A percentile compares a stretch with the other conserved stretches of the same genome.
These are phyloP conservation scores for Chlamydomonas asymmetrica DNA, from an alignment of 139 green algal species.

Conservation along the genomic window DNA sequence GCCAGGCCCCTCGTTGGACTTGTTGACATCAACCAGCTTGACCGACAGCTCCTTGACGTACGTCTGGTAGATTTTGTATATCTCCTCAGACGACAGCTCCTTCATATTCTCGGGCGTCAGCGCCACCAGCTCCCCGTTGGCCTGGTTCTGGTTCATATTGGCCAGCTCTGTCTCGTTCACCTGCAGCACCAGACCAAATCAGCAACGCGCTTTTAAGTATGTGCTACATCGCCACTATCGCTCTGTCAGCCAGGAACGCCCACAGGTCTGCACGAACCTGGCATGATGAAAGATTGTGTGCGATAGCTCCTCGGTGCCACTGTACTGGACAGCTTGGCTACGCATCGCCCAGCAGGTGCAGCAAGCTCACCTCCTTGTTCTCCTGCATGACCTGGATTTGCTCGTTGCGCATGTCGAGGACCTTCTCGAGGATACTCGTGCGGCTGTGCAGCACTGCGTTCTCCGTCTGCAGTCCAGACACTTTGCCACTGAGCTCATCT, in stretches of 20 bases:
- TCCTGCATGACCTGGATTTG: constrained; percentile 75
- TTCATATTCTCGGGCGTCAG: constrained; percentile 50
- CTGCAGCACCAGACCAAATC: too few relatives aligned
- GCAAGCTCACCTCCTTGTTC: constrained; percentile 64
- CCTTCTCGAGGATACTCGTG: constrained; percentile 63
- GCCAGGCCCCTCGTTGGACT: background rate
- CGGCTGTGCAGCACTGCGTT: constrained; percentile 57
- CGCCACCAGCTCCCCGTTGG: constrained; percentile 38
- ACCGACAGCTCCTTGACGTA: constrained; percentile 64
- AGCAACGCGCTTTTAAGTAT: too few relatives aligned
- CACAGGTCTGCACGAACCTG: too few relatives aligned
- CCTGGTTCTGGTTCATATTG: constrained; percentile 5
- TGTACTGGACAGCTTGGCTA: too few relatives aligned
- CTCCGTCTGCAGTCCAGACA: constrained; percentile 55
- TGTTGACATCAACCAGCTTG: constrained; percentile 35
- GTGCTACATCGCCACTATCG: too few relatives aligned
- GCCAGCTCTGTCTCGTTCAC: constrained; percentile 31
- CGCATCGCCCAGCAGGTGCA: too few relatives aligned
- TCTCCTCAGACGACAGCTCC: constrained; percentile 55
- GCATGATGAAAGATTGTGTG: too few relatives aligned
- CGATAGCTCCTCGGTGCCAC: too few relatives aligned
- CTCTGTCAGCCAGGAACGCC: too few relatives aligned
- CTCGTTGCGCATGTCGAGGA: constrained; percentile 68
- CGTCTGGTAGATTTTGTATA: constrained; percentile 65
- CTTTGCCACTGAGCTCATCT: constrained; percentile 57